Base-by-base conservation (phyloP, 2,329 filamentous ascomycete species). In the Seiridium cupressi region DNA sequence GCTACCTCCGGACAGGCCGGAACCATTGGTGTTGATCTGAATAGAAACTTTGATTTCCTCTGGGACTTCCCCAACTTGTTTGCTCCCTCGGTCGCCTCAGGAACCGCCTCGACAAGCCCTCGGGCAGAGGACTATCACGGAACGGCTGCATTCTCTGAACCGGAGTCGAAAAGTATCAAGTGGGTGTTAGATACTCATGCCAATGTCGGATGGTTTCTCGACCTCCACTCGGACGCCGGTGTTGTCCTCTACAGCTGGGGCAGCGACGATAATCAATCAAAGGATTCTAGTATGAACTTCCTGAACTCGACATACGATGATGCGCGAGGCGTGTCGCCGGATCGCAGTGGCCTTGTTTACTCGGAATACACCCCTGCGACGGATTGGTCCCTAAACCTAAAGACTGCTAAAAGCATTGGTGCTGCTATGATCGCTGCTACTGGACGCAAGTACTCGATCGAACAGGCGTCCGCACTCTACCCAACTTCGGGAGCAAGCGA, bases 201-300 rank as follows among this genome's bases (percentile, higher is more conserved):
- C 53, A 77, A 78, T 49, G 71, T 87, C 51, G 75, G 79, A 35
- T 87, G 83, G 83, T 84, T 84, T 68, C 72, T 86, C 61, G 84
- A 87, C 63, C 75, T 87, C 49, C 84, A 87, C 75, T 84, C 83
- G 1, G 81, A 76, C 35, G 75, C 77, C 0, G 82, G 81, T 2
- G 74, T 79, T 38, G 73, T 87, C 18, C 71, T 87, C 11, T 86
- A 85, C 70, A 77, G 74, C 58, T 87, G 84, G 84, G 84, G 84
- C 31, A 80, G 83, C 63, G 83, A 86, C 63, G 76, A 81, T 51
- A 73, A 79, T 60, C 84, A 86, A 70, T 72, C 71, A 56, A 74
- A 69, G 0, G 75, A 77, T 51, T 67, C 77, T 0, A 64, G 64
- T 54, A 81, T 82, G 76, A 85, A 78, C 71, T 84, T 86, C 70